phyloP scores from a whole-genome alignment of 192 early-diverging fungal genomes.

The Coemansia sp. region DNA sequence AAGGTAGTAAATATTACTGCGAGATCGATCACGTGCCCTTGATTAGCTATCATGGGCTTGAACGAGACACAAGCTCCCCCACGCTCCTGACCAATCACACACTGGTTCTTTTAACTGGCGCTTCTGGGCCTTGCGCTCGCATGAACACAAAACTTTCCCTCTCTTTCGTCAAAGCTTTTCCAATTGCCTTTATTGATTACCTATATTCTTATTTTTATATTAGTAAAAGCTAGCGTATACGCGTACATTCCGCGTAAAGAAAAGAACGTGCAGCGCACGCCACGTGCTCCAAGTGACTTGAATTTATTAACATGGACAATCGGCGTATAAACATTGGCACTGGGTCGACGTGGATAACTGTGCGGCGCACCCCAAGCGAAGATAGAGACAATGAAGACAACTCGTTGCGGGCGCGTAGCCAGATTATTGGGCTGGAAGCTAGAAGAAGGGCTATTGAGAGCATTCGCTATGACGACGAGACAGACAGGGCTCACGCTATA shows the following conservation, averaged over 20 bases:
- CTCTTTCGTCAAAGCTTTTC: not conserved
- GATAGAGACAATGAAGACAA: slow-evolving; percentile 2
- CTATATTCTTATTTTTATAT: not conserved
- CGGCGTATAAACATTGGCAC: slow-evolving; percentile 24
- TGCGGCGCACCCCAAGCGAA: slow-evolving; percentile 15
- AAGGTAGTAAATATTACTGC: not conserved
- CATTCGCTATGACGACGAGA: slow-evolving; percentile 7
- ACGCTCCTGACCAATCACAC: not conserved
- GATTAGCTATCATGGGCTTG: not conserved
- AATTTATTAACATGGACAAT: slow-evolving; percentile 20
- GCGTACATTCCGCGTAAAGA: not conserved
- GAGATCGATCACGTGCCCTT: not conserved
- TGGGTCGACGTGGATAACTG: slow-evolving; percentile 45
- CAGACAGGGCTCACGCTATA: not conserved
- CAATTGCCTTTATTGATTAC: not conserved
- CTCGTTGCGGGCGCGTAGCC: not conserved
- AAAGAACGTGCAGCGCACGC: not conserved
- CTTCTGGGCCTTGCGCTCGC: not conserved
- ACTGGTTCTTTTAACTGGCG: not conserved
- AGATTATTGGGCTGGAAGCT: slow-evolving; percentile 3
- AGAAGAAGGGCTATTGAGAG: not conserved
- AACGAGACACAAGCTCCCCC: not conserved
- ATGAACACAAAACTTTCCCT: not conserved
- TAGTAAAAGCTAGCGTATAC: not conserved
- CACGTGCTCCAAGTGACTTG: not conserved